Evolutionary conservation across 2,329 filamentous ascomycete genomes (phyloP).

Genomic region (Alternaria gansuensis): DNA sequence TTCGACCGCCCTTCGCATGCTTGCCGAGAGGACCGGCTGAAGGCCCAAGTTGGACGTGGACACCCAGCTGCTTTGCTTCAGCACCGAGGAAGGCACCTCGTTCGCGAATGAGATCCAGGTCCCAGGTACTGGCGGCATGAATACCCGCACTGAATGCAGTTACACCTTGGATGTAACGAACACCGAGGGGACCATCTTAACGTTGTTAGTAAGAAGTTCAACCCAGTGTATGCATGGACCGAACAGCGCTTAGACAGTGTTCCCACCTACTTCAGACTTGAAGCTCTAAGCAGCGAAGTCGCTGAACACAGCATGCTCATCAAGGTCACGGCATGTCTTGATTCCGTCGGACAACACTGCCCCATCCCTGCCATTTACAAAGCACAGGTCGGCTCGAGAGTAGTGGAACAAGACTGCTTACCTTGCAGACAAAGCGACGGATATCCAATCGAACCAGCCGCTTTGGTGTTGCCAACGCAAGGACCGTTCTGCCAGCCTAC

Average conservation of each 20-base stretch:
- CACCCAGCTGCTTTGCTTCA: slow-evolving; percentile 56
- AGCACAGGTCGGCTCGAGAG: not conserved
- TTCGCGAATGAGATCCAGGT: slow-evolving; percentile 45
- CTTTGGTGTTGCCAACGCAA: slow-evolving; percentile 51
- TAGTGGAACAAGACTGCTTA: slow-evolving; percentile 26
- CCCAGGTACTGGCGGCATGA: slow-evolving; percentile 54
- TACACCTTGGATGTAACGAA: slow-evolving; percentile 50
- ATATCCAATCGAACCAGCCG: slow-evolving; percentile 48
- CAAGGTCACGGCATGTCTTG: slow-evolving; percentile 3
- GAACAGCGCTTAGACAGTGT: not conserved
- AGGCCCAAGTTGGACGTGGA: slow-evolving; percentile 56
- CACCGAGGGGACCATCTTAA: slow-evolving; percentile 52
- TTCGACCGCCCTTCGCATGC: slow-evolving; percentile 54
- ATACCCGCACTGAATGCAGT: slow-evolving; percentile 54
- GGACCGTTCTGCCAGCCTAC: slow-evolving; percentile 47
- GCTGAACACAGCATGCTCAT: slow-evolving; percentile 4
- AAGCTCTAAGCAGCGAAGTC: not conserved
- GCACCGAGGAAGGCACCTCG: slow-evolving; percentile 48
- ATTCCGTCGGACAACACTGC: not conserved
- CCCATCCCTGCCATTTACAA: not conserved
- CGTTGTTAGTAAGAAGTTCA: slow-evolving; percentile 13
- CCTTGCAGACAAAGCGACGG: slow-evolving; percentile 54
- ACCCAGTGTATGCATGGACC: not conserved
- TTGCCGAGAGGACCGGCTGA: slow-evolving; percentile 55
- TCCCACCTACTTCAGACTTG: not conserved